phyloP scores from a whole-genome alignment of 306 rosid species.

The Abrus precatorius region DNA sequence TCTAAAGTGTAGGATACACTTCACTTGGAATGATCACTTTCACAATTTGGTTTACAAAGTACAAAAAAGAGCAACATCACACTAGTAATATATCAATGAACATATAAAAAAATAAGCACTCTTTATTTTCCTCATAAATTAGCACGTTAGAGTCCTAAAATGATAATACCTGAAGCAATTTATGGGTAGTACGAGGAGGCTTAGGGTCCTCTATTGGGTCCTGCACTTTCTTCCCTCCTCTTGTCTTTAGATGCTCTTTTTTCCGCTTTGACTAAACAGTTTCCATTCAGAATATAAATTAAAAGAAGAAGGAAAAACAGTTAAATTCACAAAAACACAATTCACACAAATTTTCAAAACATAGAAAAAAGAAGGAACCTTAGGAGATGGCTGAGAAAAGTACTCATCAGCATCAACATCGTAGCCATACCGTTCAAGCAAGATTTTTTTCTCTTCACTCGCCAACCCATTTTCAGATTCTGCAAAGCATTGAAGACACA shows the following conservation, averaged over 20 bases:
- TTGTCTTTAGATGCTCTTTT: conserved; percentile 56
- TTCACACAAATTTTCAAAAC: conserved; percentile 28
- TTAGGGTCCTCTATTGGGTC: conserved; percentile 59
- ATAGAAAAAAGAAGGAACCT: conserved; percentile 55
- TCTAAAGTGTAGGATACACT: not conserved
- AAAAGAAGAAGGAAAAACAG: not conserved
- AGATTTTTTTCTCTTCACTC: conserved; percentile 63
- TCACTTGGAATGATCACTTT: not conserved
- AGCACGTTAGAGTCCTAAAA: conserved; percentile 3
- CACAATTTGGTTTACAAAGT: not conserved
- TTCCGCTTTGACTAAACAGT: conserved; percentile 65
- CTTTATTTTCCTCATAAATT: conserved; percentile 13
- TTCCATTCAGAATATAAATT: conserved; percentile 36
- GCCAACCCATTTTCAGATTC: conserved; percentile 67
- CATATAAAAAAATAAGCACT: not conserved
- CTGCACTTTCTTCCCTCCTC: conserved; percentile 60
- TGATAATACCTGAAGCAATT: conserved; percentile 80
- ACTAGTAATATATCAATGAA: conserved; percentile 21
- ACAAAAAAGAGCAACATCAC: not conserved
- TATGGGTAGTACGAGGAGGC: conserved; percentile 77
- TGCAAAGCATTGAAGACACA: conserved; percentile 36
- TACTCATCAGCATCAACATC: conserved; percentile 80
- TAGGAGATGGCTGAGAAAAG: conserved; percentile 70
- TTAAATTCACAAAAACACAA: conserved; percentile 39
- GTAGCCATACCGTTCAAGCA: conserved; percentile 84